phyloP scores from a whole-genome alignment of 768 basidiomycete species.

The Kwoniella botswanensis region DNA sequence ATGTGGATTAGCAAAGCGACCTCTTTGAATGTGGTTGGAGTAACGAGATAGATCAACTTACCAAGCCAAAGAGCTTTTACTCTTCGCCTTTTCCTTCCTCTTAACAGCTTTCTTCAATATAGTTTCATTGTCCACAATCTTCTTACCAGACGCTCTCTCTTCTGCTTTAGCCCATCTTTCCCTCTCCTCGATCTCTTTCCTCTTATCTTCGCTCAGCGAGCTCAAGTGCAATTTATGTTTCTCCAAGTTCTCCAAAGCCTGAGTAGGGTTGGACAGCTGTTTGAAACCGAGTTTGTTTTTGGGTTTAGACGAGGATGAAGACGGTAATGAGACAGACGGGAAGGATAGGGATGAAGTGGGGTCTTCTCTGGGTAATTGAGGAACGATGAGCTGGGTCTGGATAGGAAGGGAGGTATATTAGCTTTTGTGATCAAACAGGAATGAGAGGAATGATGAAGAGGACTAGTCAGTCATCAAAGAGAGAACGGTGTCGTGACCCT shows the following conservation, averaged over 20 bases:
- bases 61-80: conserved; percentile 84
- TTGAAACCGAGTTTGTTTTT: conserved; percentile 66
- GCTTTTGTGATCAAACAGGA: no score
- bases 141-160: conserved; percentile 84
- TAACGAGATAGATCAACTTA: conserved; percentile 58
- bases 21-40: no score
- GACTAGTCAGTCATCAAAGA: no score
- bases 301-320: conserved; percentile 41
- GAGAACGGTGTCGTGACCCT: no score
- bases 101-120: conserved; percentile 91
- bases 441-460: no score
- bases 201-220: conserved; percentile 78
- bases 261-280: conserved; percentile 74
- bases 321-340: conserved; percentile 65
- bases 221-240: conserved; percentile 78
- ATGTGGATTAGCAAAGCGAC: no score
- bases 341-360: conserved; percentile 70
- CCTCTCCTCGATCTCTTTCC: conserved; percentile 76
- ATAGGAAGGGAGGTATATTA: no score
- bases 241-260: conserved; percentile 80
- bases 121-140: conserved; percentile 83
- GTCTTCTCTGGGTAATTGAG: conserved; percentile 37
- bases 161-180: conserved; percentile 91
- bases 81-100: conserved; percentile 87
- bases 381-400: conserved; percentile 54